phyloP scores from a whole-genome alignment of 2,329 filamentous ascomycete genomes.

The Penicillium sp. region DNA sequence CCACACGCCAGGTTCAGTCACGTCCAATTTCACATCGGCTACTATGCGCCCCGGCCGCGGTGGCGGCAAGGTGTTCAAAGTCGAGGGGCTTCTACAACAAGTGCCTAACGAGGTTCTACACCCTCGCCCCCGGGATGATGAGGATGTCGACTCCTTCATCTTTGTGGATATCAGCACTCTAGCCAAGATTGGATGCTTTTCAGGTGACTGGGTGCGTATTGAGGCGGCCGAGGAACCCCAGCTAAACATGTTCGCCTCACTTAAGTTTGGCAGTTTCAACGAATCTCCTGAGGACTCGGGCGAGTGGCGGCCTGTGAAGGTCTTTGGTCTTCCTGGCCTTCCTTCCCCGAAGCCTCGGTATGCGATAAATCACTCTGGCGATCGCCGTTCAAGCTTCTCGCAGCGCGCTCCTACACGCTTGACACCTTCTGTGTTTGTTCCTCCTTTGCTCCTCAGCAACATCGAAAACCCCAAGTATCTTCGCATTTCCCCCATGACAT shows the following conservation, averaged over 20 bases:
- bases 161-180: conserved; percentile 88
- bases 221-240: conserved; percentile 75
- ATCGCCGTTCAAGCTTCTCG: conserved; percentile 60
- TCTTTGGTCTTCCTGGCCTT: conserved; percentile 81
- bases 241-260: conserved; percentile 61
- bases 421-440: conserved; percentile 73
- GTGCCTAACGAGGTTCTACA: conserved; percentile 81
- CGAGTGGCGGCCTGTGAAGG: conserved; percentile 82
- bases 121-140: conserved; percentile 79
- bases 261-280: conserved; percentile 60
- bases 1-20: conserved; percentile 83
- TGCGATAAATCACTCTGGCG: conserved; percentile 54
- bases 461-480: conserved; percentile 78
- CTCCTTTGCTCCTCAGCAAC: conserved; percentile 85
- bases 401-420: conserved; percentile 49
- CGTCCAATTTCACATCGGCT: conserved; percentile 83
- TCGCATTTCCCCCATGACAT: conserved; percentile 68
- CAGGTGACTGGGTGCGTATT: conserved; percentile 92
- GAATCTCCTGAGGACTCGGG: conserved; percentile 60
- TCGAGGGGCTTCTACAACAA: conserved; percentile 72
- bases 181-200: conserved; percentile 92
- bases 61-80: conserved; percentile 80
- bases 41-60: conserved; percentile 75
- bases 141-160: conserved; percentile 83
- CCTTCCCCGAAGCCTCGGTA: conserved; percentile 60